Evolutionary conservation across 208 protist species (phyloP), one percentile per base, ranked within the genome.

Genomic region (Wallacemonas sp.): DNA sequence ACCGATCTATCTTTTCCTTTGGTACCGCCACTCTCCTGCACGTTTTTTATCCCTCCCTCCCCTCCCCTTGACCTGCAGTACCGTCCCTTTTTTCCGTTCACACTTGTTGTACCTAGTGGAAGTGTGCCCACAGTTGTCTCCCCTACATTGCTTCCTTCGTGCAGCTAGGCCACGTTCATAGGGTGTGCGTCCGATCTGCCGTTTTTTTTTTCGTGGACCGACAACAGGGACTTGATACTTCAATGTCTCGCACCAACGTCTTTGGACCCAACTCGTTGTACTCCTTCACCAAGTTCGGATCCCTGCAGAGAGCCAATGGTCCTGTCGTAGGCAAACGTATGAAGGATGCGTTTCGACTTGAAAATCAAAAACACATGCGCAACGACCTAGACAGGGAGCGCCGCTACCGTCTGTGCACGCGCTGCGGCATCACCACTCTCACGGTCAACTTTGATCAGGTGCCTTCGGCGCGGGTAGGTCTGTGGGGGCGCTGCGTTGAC

Each of bases 211-310:
- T n/a, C n/a, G n/a, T n/a, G n/a, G n/a, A n/a, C n/a, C n/a, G n/a
- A n/a, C n/a, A n/a, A n/a, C n/a, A n/a, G n/a, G n/a, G n/a, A n/a
- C n/a, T n/a, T n/a, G n/a, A n/a, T n/a, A n/a, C 26, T 12, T 45
- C 23, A 11, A 96, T 96, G 91, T 96, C 91, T 20, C 82, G 91
- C 26, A 74, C 79, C 7, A 84, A 69, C 49, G 84, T 89, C 3
- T 94, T 96, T 64, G 91, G 91, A 0, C 83, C 91, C 3, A 79
- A 82, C 59, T 93, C 91, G 16, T 74, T 89, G 31, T 89, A 87
- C 64, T 94, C 87, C 31, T 92, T 94, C 67, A 96, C 91, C 33
- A 91, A 92, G 59, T 93, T 94, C 57, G 91, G 91, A 31, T 44
- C 82, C 0, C 67, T 93, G 11, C 82, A 86, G 38, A 82, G 86